Percentiles rank a stretch among this genome's conserved stretches.
Evolutionary conservation across 148 eudicot species (phyloP).

Genomic region (Persicaria tinctoria): DNA sequence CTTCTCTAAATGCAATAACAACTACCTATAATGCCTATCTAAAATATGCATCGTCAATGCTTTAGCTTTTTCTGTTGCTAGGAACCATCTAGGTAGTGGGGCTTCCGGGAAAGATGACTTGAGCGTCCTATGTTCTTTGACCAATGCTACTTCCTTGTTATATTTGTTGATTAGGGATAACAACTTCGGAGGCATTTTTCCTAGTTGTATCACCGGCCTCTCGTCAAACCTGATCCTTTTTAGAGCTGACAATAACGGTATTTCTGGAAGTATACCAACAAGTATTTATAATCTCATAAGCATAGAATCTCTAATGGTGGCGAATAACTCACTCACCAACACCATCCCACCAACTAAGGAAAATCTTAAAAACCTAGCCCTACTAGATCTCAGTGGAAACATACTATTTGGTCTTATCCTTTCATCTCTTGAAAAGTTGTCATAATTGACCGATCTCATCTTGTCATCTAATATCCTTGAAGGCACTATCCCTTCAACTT

Average conservation of each 20-base stretch:
- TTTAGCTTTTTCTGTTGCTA: not conserved
- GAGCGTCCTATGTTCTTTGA: not conserved
- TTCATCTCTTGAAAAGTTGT: not conserved
- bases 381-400: not conserved
- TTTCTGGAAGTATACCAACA: not conserved
- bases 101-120: not conserved
- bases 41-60: not conserved
- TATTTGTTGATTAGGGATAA: not conserved
- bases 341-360: not conserved
- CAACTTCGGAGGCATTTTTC: not conserved
- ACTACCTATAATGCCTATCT: too few relatives aligned
- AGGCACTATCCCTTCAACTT: constrained; percentile 5
- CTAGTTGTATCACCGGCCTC: not conserved
- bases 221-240: not conserved
- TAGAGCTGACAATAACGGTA: not conserved
- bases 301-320: not conserved
- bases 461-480: constrained; percentile 1
- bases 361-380: not conserved
- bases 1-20: too few relatives aligned
- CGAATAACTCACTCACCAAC: not conserved
- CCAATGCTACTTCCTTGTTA: not conserved
- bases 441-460: not conserved
- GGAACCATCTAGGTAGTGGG: not conserved
- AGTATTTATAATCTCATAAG: not conserved
- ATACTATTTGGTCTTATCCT: not conserved